A percentile compares a stretch with the other conserved stretches of the same genome.
phyloP scores from a whole-genome alignment of 352 stramenopile genomes.

The Globisporangium mamillatum region DNA sequence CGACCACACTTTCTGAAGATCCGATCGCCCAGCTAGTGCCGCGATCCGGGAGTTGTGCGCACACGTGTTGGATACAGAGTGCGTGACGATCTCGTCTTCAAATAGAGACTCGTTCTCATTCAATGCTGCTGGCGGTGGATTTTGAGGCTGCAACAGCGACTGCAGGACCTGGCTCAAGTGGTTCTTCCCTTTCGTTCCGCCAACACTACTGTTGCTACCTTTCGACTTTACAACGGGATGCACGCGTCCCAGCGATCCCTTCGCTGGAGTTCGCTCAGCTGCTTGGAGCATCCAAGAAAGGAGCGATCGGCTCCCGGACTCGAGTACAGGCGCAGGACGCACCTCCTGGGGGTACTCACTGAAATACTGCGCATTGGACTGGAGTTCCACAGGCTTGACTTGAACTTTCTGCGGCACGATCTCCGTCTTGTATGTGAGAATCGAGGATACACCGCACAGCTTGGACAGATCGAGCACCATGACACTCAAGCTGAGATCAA shows the following conservation, averaged over 20 bases:
- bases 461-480: constrained; percentile 71
- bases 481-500: constrained; percentile 71
- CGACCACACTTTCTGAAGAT: constrained; percentile 83
- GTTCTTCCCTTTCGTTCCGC: constrained; percentile 14
- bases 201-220: neutral
- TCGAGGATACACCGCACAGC: constrained; percentile 70
- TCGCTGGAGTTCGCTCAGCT: constrained; percentile 27
- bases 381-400: constrained; percentile 20
- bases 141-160: constrained; percentile 27
- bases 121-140: neutral
- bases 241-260: constrained; percentile 10
- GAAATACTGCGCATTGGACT: neutral
- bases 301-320: constrained; percentile 43
- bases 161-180: constrained; percentile 46
- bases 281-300: constrained; percentile 60
- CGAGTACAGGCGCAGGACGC: constrained; percentile 4
- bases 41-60: constrained; percentile 60
- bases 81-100: constrained; percentile 5
- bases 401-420: constrained; percentile 23
- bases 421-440: constrained; percentile 65
- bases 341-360: neutral
- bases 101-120: neutral
- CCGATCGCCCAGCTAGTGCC: constrained; percentile 46
- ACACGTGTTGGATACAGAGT: constrained; percentile 43
- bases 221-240: constrained; percentile 7